Conservation (phyloP, 2,329 filamentous ascomycete species). For the Magnaporthiopsis rhizophila region DNA sequence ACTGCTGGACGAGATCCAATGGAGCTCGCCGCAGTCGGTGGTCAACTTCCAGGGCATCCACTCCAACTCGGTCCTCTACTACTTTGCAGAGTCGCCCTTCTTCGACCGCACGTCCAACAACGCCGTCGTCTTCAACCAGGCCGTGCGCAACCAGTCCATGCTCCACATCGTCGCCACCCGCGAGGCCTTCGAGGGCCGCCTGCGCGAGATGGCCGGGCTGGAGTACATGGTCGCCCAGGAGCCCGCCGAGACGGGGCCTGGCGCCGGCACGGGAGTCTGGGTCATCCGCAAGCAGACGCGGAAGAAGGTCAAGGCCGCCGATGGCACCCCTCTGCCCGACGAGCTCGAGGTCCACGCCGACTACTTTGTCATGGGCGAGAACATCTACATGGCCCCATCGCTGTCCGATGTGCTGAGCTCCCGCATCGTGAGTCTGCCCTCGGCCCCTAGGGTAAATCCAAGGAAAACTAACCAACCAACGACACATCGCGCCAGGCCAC, state of each 20-base stretch:
- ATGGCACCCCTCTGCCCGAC: slow-evolving; percentile 35
- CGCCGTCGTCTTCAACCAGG: slow-evolving; percentile 53
- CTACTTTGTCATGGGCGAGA: slow-evolving; percentile 59
- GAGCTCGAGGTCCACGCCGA: slow-evolving; percentile 51
- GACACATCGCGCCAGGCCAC: slow-evolving; percentile 31
- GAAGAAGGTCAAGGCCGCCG: slow-evolving; percentile 37
- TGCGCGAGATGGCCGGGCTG: slow-evolving; percentile 57
- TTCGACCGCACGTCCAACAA: slow-evolving; percentile 63
- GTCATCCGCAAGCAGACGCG: slow-evolving; percentile 62
- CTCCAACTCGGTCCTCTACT: slow-evolving; percentile 57
- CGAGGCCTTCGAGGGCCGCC: slow-evolving; percentile 53
- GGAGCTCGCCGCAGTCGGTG: slow-evolving; percentile 45
- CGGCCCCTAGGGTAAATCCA: too few relatives aligned
- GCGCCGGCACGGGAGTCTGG: slow-evolving; percentile 58
- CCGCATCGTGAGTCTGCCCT: slow-evolving; percentile 39
- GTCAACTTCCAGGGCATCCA: slow-evolving; percentile 46
- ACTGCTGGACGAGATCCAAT: slow-evolving; percentile 60
- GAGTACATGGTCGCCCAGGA: slow-evolving; percentile 61
- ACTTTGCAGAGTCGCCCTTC: slow-evolving; percentile 61
- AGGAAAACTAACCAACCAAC: not conserved
- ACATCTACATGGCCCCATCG: slow-evolving; percentile 59
- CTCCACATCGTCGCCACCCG: slow-evolving; percentile 49
- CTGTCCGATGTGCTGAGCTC: slow-evolving; percentile 51
- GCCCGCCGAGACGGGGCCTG: slow-evolving; percentile 53
- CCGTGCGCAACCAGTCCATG: slow-evolving; percentile 53